phyloP scores from a whole-genome alignment of 306 rosid genomes.

The Cucumis hystrix region DNA sequence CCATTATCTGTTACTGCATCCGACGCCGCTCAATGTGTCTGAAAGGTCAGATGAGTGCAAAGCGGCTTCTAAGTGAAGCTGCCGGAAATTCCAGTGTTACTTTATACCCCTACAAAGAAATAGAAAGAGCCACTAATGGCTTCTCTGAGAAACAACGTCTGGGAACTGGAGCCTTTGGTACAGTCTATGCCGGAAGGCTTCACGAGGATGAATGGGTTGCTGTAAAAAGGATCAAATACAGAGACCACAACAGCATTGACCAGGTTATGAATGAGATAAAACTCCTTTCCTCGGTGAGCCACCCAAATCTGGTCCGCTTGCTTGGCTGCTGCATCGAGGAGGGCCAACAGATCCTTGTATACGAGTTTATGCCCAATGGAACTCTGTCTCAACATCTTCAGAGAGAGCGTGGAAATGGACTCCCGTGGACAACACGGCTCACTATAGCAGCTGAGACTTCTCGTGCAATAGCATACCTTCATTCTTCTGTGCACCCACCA shows the following conservation, averaged over 20 bases:
- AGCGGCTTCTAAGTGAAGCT: constrained; percentile 62
- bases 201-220: constrained; percentile 75
- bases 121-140: constrained; percentile 62
- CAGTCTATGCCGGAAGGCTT: constrained; percentile 80
- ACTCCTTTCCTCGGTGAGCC: constrained; percentile 92
- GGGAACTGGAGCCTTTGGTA: constrained; percentile 94
- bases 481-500: constrained; percentile 74
- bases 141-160: constrained; percentile 66
- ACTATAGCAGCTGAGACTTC: constrained; percentile 89
- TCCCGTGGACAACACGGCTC: constrained; percentile 82
- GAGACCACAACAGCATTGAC: constrained; percentile 72
- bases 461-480: constrained; percentile 81
- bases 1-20: constrained; percentile 30
- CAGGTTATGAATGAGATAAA: constrained; percentile 95
- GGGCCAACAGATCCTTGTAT: constrained; percentile 85
- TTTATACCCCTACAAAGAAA: constrained; percentile 60
- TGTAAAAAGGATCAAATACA: constrained; percentile 61
- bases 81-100: constrained; percentile 74
- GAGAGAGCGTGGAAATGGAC: constrained; percentile 50
- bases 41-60: constrained; percentile 45
- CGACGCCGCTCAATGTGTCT: constrained; percentile 59
- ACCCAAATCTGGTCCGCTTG: constrained; percentile 82
- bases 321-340: constrained; percentile 88
- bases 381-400: constrained; percentile 80
- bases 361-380: constrained; percentile 88